phyloP scores from a whole-genome alignment of 257 asterid species.

The Jacaranda copaia region DNA sequence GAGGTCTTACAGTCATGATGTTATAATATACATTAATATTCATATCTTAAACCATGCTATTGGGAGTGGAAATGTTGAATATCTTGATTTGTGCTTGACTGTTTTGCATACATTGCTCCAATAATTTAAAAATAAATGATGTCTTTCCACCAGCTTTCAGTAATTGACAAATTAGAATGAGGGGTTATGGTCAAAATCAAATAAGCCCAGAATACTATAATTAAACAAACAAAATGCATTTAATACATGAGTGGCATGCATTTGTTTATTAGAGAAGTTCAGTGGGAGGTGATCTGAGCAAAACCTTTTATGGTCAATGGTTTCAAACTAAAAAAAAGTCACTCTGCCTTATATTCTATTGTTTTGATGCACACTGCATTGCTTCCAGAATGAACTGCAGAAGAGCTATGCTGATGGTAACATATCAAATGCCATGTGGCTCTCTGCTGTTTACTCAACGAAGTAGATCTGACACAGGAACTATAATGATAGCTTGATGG shows the following conservation, averaged over 20 bases:
- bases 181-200: not conserved
- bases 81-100: not conserved
- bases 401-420: not conserved
- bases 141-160: constrained; percentile 3
- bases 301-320: not conserved
- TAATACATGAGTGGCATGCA: not conserved
- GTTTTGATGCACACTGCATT: not conserved
- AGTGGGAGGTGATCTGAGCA: constrained; percentile 19
- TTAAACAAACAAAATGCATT: not conserved
- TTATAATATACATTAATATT: not conserved
- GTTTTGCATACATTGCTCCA: too few species aligned
- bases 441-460: constrained; percentile 18
- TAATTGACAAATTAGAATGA: constrained; percentile 20
- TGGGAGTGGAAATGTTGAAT: constrained; percentile 24
- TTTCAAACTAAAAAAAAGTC: not conserved
- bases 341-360: not conserved
- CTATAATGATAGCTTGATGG: constrained; percentile 9
- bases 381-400: not conserved
- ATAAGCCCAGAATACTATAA: not conserved
- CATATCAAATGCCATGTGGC: not conserved
- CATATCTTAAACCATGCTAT: constrained; percentile 11
- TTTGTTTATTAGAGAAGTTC: not conserved
- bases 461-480: not conserved
- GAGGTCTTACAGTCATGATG: constrained; percentile 11
- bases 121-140: not conserved